These are phyloP conservation scores for Erysimum cheiri DNA, from an alignment of 441 rosid genomes.

Conservation along the genomic window DNA sequence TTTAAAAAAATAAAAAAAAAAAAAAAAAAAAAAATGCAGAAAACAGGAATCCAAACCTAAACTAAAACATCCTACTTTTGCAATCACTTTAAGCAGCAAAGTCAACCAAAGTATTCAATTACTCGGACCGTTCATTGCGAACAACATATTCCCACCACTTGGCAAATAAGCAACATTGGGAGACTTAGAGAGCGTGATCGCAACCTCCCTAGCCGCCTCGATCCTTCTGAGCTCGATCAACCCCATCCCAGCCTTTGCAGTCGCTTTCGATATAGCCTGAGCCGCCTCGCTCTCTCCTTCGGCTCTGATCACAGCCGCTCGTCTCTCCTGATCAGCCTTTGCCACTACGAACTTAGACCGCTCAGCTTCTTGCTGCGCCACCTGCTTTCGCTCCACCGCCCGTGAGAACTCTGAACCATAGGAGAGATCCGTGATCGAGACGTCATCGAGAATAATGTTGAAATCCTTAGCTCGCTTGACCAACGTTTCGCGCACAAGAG, in stretches of 20 bases:
- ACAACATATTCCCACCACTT: slow-evolving; percentile 64
- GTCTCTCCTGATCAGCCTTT: slow-evolving; percentile 93
- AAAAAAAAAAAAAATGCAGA: neutral
- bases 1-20: too few relatives aligned
- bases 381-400: slow-evolving; percentile 93
- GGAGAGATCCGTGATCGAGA: slow-evolving; percentile 79
- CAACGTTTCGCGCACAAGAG: slow-evolving; percentile 67
- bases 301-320: slow-evolving; percentile 83
- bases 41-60: neutral
- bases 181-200: slow-evolving; percentile 68
- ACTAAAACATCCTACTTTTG: neutral
- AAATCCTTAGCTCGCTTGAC: slow-evolving; percentile 75
- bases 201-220: slow-evolving; percentile 84
- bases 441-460: slow-evolving; percentile 78
- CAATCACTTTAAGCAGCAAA: neutral
- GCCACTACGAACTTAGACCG: slow-evolving; percentile 74
- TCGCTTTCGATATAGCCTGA: slow-evolving; percentile 71
- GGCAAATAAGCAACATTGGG: slow-evolving; percentile 80
- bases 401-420: slow-evolving; percentile 80
- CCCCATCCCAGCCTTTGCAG: slow-evolving; percentile 71
- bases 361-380: slow-evolving; percentile 94
- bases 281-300: slow-evolving; percentile 94
- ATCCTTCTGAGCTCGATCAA: slow-evolving; percentile 85
- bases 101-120: too few relatives aligned
- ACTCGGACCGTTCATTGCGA: slow-evolving; percentile 53